Conservation (phyloP, 2,329 filamentous ascomycete species). For the Colletotrichum aenigma region DNA sequence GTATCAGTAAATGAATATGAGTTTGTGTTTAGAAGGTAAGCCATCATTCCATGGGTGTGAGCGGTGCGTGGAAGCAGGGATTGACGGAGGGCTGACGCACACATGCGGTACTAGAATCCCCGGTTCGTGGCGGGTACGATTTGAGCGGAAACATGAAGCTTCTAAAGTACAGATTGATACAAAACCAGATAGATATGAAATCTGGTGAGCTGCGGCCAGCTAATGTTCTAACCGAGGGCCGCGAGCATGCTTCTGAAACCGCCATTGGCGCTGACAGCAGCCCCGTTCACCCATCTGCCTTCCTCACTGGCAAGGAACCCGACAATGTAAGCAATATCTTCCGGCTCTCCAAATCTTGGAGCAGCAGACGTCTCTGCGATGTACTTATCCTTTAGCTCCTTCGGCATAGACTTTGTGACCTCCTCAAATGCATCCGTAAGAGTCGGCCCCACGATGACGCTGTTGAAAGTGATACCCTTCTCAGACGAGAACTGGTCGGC, state of each 20-base stretch:
- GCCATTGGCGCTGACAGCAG: conserved; percentile 1
- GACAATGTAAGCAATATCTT: conserved; percentile 2
- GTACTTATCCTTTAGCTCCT: background rate
- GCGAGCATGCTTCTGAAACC: background rate
- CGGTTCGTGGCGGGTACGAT: rapidly evolving
- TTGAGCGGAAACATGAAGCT: no score
- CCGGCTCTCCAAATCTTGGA: background rate
- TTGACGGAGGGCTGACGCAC: rapidly evolving
- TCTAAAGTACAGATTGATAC: no score
- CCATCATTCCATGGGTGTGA: no score
- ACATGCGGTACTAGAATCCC: no score
- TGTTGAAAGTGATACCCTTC: conserved; percentile 30
- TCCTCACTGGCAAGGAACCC: conserved; percentile 12
- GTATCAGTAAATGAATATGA: no score
- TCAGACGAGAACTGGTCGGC: conserved; percentile 31
- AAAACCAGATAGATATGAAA: no score
- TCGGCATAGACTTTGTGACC: background rate
- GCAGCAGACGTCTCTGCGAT: background rate
- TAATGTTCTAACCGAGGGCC: background rate
- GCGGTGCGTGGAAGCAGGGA: rapidly evolving
- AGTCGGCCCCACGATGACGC: conserved; percentile 32
- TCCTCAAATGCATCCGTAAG: conserved; percentile 8
- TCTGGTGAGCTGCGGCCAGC: no score
- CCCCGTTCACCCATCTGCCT: conserved; percentile 1
- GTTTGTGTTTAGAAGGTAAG: no score